phyloP scores from a whole-genome alignment of 768 basidiomycete genomes.

The Leucogyrophana mollusca region DNA sequence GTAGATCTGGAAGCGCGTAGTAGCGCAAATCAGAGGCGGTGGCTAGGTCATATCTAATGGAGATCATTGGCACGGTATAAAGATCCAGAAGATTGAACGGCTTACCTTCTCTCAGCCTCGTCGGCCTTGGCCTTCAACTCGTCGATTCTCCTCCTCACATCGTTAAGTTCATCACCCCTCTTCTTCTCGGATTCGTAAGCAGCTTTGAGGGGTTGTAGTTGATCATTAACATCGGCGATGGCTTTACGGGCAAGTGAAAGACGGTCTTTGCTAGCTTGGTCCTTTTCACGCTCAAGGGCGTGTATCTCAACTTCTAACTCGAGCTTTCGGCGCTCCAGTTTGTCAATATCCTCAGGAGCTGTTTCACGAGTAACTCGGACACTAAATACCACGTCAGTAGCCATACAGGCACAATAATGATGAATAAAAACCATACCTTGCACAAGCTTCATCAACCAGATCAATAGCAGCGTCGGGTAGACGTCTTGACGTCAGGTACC shows the following conservation, averaged over 20 bases:
- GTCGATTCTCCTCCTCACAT: slow-evolving; percentile 79
- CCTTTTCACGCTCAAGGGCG: slow-evolving; percentile 91
- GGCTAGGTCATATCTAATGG: slow-evolving; percentile 59
- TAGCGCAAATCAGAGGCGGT: slow-evolving; percentile 88
- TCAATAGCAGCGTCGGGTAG: slow-evolving; percentile 89
- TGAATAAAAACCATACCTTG: slow-evolving; percentile 51
- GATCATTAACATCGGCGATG: slow-evolving; percentile 81
- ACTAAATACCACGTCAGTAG: slow-evolving; percentile 33
- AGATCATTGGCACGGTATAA: neutral
- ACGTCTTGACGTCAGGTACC: slow-evolving; percentile 82
- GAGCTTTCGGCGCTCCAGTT: slow-evolving; percentile 82
- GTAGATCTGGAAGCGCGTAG: slow-evolving; percentile 88
- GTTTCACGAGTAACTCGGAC: slow-evolving; percentile 93
- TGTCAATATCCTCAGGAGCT: slow-evolving; percentile 90
- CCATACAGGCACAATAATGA: neutral
- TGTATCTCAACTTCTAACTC: slow-evolving; percentile 95
- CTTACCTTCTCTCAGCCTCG: slow-evolving; percentile 85
- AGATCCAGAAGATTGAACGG: neutral
- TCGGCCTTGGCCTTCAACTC: slow-evolving; percentile 90
- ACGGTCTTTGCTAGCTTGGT: slow-evolving; percentile 82
- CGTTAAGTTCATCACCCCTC: slow-evolving; percentile 76
- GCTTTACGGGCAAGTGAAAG: slow-evolving; percentile 71
- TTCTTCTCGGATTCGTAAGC: slow-evolving; percentile 87
- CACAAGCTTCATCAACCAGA: slow-evolving; percentile 89
- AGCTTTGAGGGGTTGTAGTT: slow-evolving; percentile 78